phyloP scores from a whole-genome alignment of 78 protist species.

The Dictyostelium purpureum region DNA sequence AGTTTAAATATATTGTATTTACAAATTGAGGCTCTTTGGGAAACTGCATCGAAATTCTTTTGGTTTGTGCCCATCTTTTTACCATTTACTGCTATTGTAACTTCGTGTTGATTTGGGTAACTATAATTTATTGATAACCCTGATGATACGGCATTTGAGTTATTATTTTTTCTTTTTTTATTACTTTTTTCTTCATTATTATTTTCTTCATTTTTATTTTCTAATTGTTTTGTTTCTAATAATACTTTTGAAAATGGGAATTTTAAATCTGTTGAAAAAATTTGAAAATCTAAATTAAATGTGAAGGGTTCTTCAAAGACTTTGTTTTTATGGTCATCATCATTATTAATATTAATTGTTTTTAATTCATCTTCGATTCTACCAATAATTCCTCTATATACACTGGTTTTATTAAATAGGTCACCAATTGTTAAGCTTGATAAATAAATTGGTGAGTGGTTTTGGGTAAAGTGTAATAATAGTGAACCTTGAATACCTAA shows the following conservation, averaged over 20 bases:
- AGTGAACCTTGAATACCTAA: conserved; percentile 85
- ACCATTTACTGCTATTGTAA: conserved; percentile 31
- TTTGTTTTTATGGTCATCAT: background rate
- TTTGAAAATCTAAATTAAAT: background rate
- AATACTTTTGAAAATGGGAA: conserved; percentile 18
- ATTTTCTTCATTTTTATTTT: background rate
- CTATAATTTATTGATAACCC: conserved; percentile 56
- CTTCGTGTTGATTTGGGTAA: conserved; percentile 30
- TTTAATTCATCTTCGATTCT: background rate
- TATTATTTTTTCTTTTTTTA: too few species aligned
- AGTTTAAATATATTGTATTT: conserved; percentile 38
- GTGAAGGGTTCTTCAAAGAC: background rate
- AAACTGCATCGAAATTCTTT: conserved; percentile 48
- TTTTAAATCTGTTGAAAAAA: background rate
- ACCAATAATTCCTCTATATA: conserved; percentile 15
- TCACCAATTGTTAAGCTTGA: conserved; percentile 40
- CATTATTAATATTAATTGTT: background rate
- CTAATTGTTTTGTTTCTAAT: background rate
- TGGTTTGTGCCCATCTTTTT: conserved; percentile 56
- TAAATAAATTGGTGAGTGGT: conserved; percentile 14
- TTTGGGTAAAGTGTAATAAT: conserved; percentile 34
- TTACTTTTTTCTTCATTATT: too few species aligned
- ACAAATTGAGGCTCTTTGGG: conserved; percentile 57
- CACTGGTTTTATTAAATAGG: conserved; percentile 18
- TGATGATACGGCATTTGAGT: conserved; percentile 6